Base-by-base conservation (phyloP, 2,329 filamentous ascomycete species). In the Penicillium sp. region DNA sequence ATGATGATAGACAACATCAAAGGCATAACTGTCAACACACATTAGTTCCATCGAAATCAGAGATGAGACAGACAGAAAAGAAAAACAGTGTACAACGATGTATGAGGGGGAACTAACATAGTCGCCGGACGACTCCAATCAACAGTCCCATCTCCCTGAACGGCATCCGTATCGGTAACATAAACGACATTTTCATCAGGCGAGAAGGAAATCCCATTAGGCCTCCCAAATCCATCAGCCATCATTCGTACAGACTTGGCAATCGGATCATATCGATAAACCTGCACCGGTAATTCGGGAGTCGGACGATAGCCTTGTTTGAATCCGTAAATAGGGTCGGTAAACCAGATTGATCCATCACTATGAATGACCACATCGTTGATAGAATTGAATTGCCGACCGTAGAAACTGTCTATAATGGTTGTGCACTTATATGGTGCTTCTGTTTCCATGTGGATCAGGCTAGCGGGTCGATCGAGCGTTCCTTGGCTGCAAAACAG, bases 171-270 rank as follows among this genome's bases (percentile, higher is more conserved):
- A 63, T 79, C 77, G 10, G 75, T 73, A 26, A 79, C 69, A 61
- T 78, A 79, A 14, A 78, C 58, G 2, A 64, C 70, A 19, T 66
- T 67, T 50, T 73, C 72, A 62, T 78, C 74, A 1, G 74, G 75
- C 4, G 70, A 73, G 61, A 79, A 78, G 26, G 68, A 74, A 26
- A 80, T 75, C 13, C 78, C 77, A 67, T 80, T 80, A 6, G 77
- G 77, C 47, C 72, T 70, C 0, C 66, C 62, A 49, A 79, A 72
- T 3, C 69, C 70, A 63, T 77, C 75, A 1, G 77, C 76, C 57
- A 79, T 66, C 6, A 72, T 67, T 33, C 71, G 67, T 9, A 74
- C 71, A 23, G 64, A 67, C 3, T 71, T 72, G 2, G 66, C 75
- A 3, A 54, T 61, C 0, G 75, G 75, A 25, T 70, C 58, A 61